A percentile compares a stretch with the other conserved stretches of the same genome.
Evolutionary conservation across 2,329 filamentous ascomycete species (phyloP).

Genomic region (Amesomyces nigricolor): DNA sequence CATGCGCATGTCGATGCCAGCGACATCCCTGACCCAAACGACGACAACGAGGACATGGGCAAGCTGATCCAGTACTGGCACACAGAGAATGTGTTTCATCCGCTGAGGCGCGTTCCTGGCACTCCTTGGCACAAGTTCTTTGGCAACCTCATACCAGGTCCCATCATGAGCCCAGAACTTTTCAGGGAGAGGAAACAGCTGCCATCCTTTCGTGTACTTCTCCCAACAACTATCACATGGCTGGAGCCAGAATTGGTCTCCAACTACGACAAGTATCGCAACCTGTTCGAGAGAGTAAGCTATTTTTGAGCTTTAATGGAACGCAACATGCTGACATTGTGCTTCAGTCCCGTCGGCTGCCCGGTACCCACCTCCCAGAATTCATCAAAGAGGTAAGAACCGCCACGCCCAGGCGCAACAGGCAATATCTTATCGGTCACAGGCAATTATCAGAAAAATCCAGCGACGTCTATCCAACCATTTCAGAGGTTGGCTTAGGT

Average conservation of each 20-base stretch:
- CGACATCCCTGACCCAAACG: constrained; percentile 1
- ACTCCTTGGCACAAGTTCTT: constrained; percentile 21
- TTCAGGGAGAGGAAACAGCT: constrained; percentile 5
- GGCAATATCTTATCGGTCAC: background rate
- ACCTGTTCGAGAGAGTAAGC: constrained; percentile 11
- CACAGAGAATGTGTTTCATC: constrained; percentile 8
- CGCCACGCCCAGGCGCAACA: too few species aligned
- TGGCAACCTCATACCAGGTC: constrained; percentile 8
- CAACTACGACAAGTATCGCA: constrained; percentile 8
- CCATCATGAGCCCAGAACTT: background rate
- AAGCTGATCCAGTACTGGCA: constrained; percentile 13
- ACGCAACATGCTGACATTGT: background rate
- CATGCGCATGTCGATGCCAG: background rate
- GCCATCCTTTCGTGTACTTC: background rate
- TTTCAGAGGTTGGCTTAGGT: constrained; percentile 7
- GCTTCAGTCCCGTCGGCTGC: constrained; percentile 1
- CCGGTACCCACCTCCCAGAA: constrained; percentile 1
- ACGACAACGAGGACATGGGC: constrained; percentile 1
- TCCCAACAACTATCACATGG: constrained; percentile 12
- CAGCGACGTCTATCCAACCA: constrained; percentile 1
- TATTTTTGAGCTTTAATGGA: too few species aligned
- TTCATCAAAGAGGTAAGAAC: background rate
- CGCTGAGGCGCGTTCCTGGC: constrained; percentile 18
- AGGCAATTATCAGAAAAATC: constrained; percentile 1
- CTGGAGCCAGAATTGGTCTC: background rate